Percentiles rank a stretch among this genome's conserved stretches.
phyloP scores from a whole-genome alignment of 208 protist species.

The Trypanosomatidae sp. region DNA sequence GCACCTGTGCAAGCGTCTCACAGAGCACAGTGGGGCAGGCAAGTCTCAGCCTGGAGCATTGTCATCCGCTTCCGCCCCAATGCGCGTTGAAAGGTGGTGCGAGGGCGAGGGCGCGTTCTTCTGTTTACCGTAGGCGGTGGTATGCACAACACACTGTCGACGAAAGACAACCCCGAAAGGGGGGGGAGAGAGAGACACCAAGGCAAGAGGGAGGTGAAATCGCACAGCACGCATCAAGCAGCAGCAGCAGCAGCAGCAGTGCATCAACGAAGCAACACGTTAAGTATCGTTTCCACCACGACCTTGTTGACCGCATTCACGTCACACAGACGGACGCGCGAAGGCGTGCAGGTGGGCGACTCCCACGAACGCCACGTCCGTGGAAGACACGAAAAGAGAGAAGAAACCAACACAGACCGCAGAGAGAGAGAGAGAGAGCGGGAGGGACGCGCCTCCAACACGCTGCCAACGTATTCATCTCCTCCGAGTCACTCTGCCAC shows the following conservation, averaged over 20 bases:
- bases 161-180: neutral
- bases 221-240: neutral
- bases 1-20: neutral
- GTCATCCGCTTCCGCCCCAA: neutral
- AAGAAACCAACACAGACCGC: neutral
- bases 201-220: neutral
- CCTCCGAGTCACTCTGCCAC: neutral
- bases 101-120: neutral
- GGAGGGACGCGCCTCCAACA: neutral
- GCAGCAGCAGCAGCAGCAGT: neutral
- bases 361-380: neutral
- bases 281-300: neutral
- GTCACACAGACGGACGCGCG: neutral
- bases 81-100: neutral
- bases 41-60: neutral
- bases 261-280: neutral
- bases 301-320: neutral
- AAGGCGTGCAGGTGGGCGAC: neutral
- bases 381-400: neutral
- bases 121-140: neutral
- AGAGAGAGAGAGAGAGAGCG: neutral
- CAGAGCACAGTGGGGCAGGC: neutral
- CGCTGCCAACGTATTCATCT: neutral
- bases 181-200: neutral
- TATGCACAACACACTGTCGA: neutral